These are phyloP conservation scores for Globisporangium nunn DNA, from an alignment of 352 stramenopile genomes.

Conservation along the genomic window DNA sequence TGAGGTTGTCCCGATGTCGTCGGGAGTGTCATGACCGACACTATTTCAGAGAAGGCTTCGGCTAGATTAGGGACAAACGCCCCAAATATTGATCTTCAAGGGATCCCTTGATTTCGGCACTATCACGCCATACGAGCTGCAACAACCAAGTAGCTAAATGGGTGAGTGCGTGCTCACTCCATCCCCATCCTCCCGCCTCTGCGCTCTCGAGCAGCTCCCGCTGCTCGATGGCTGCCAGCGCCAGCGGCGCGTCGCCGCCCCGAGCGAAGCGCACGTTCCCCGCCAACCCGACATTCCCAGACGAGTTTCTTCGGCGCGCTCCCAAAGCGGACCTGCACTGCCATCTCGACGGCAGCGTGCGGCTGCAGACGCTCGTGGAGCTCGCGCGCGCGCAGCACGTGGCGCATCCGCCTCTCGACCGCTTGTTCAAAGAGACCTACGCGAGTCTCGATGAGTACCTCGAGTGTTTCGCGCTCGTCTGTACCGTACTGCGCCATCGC, in stretches of 20 bases:
- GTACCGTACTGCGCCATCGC: constrained; percentile 49
- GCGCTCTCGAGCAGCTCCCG: background rate
- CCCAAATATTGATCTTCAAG: no score
- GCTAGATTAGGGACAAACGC: no score
- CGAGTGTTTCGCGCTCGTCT: constrained; percentile 73
- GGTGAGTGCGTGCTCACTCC: no score
- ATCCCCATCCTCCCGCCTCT: no score
- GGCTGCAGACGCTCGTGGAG: constrained; percentile 77
- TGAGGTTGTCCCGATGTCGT: no score
- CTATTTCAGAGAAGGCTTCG: no score
- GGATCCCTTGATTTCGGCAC: no score
- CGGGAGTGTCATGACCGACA: no score
- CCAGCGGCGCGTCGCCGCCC: background rate
- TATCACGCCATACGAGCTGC: no score
- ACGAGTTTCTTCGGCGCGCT: constrained; percentile 64
- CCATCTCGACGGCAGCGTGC: constrained; percentile 81
- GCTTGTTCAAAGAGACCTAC: constrained; percentile 83
- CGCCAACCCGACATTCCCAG: constrained; percentile 46
- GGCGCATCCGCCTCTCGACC: constrained; percentile 70
- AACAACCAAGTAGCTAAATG: no score
- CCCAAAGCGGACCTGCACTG: constrained; percentile 85
- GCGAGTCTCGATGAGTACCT: constrained; percentile 80
- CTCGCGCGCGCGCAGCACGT: constrained; percentile 67
- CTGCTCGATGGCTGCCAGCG: background rate
- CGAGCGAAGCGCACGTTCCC: constrained; percentile 24